These are phyloP conservation scores for Schizophyllum amplum DNA, from an alignment of 1,284 basidiomycete genomes.

Conservation along the genomic window DNA sequence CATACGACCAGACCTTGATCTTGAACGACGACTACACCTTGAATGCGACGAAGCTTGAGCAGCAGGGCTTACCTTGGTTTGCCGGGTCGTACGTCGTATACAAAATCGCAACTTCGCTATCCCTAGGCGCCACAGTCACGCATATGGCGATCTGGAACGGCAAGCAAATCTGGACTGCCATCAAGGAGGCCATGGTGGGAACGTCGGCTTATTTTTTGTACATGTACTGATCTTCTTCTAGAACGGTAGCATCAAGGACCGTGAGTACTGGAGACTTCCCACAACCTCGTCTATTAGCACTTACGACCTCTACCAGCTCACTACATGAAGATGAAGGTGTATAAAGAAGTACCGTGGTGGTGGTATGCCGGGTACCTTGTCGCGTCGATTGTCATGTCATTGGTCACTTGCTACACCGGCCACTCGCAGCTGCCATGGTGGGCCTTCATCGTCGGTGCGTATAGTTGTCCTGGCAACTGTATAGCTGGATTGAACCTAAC, in stretches of 20 bases:
- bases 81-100: constrained; percentile 31
- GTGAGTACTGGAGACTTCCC: not conserved
- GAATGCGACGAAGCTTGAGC: constrained; percentile 30
- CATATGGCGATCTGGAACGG: constrained; percentile 46
- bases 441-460: constrained; percentile 3
- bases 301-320: constrained; percentile 35
- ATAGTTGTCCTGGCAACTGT: too few relatives aligned
- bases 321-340: constrained; percentile 51
- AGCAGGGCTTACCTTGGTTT: constrained; percentile 37
- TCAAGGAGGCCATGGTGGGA: constrained; percentile 27
- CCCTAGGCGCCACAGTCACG: constrained; percentile 35
- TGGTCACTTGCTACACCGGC: constrained; percentile 44
- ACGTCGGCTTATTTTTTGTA: constrained; percentile 12
- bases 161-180: constrained; percentile 33
- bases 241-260: not conserved
- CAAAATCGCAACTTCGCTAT: constrained; percentile 30
- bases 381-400: constrained; percentile 38
- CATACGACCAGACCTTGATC: constrained; percentile 23
- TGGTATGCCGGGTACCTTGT: constrained; percentile 46
- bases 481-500: not conserved
- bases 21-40: constrained; percentile 31
- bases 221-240: not conserved
- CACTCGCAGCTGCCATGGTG: constrained; percentile 45
- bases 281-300: constrained; percentile 14
- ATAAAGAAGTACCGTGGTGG: constrained; percentile 52